phyloP scores from a whole-genome alignment of 2,329 filamentous ascomycete species.

The Monosporascus ibericus region DNA sequence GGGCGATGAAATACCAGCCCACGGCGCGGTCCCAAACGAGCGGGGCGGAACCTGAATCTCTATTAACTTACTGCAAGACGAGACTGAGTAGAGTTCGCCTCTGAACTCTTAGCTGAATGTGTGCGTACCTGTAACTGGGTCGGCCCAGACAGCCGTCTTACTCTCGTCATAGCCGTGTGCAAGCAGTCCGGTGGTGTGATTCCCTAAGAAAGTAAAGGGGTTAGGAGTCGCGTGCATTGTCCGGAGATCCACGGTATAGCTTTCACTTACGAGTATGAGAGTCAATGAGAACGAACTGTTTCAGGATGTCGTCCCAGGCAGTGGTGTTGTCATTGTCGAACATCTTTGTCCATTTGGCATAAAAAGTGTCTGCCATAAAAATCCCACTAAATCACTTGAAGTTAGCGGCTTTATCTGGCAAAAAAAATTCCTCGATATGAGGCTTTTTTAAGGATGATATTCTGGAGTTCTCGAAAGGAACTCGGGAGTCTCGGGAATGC shows the following conservation, averaged over 20 bases:
- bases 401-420: no score
- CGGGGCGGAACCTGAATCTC: conserved; percentile 39
- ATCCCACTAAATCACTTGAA: conserved; percentile 26
- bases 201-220: conserved; percentile 1
- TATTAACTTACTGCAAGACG: conserved; percentile 25
- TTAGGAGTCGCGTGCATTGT: not conserved
- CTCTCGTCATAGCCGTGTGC: conserved; percentile 47
- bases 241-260: no score
- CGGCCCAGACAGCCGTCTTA: conserved; percentile 41
- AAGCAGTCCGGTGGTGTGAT: conserved; percentile 33
- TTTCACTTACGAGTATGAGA: conserved; percentile 25
- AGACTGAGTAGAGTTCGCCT: not conserved
- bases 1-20: conserved; percentile 43
- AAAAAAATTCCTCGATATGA: no score
- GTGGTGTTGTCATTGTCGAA: conserved; percentile 27
- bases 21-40: conserved; percentile 45
- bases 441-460: no score
- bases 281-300: conserved; percentile 34
- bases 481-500: not conserved
- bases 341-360: conserved; percentile 27
- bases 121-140: conserved; percentile 33
- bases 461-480: not conserved
- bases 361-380: conserved; percentile 37
- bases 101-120: not conserved
- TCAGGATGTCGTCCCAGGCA: conserved; percentile 32